These are phyloP conservation scores for Colletotrichum coccodes DNA, from an alignment of 2,329 filamentous ascomycete genomes.

Conservation along the genomic window DNA sequence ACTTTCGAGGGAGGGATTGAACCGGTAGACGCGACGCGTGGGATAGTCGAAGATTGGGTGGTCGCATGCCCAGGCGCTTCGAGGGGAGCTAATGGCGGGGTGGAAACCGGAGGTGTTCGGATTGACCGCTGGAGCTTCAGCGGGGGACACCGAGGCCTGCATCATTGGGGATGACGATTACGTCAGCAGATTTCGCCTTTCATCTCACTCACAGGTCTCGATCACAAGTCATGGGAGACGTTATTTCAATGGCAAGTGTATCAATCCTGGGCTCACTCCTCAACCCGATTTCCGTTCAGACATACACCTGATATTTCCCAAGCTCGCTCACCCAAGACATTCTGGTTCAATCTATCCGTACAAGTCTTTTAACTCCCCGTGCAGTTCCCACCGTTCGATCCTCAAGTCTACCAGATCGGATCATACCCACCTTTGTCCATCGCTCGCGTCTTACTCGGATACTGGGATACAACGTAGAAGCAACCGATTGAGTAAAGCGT, in stretches of 20 bases:
- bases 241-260: not conserved
- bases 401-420: slow-evolving; percentile 4
- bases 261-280: too few relatives aligned
- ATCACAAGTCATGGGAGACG: too few relatives aligned
- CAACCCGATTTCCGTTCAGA: too few relatives aligned
- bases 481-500: slow-evolving; percentile 6
- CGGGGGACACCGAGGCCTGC: not conserved
- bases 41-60: not conserved
- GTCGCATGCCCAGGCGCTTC: not conserved
- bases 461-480: not conserved
- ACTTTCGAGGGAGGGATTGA: not conserved
- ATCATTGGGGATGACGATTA: not conserved
- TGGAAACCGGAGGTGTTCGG: not conserved
- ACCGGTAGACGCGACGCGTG: not conserved
- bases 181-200: not conserved
- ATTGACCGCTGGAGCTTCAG: not conserved
- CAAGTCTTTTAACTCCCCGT: too few relatives aligned
- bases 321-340: too few relatives aligned
- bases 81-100: slow-evolving; percentile 1
- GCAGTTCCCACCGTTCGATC: not conserved
- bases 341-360: too few relatives aligned
- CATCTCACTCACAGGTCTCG: not conserved
- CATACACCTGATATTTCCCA: too few relatives aligned
- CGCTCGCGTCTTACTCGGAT: slow-evolving; percentile 2
- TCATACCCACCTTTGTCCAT: not conserved